Evolutionary conservation across 768 basidiomycete genomes (phyloP), one percentile per base, ranked within the genome.

Genomic region (Cantharellus cinnabarinus): DNA sequence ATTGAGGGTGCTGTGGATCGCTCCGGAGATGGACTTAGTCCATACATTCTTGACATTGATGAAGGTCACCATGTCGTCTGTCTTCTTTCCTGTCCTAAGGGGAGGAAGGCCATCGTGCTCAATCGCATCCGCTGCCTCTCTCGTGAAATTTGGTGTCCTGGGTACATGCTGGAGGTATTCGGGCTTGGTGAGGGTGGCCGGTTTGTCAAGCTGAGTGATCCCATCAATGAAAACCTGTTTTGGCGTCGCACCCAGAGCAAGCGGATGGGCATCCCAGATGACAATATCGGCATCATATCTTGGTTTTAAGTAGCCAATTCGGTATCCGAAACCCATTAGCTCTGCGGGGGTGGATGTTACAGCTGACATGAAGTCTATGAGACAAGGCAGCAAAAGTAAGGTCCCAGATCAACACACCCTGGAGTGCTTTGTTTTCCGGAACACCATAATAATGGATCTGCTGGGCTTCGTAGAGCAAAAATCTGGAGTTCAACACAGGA

Each of bases 161-260:
- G 86, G 84, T 0, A 70, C 69, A 4, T 70, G 62, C 64, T 89
- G 85, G 62, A 78, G 72, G 4, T 68, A 59, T 1, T 62, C 53
- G 0, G 83, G 78, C 66, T 93, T 90, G 56, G 69, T 53, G 42
- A 74, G 67, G 15, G 76, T 67, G 63, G 73, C 67, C 2, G 81
- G 75, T 2, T 69, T 65, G 51, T 71, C 65, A 2, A 83, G 64
- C 64, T 93, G 89, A 0, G 83, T 66, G 55, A 90, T 82, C 2
- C 89, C 89, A 65, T 93, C 89, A 61, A 90, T 86, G 70, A 76
- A 88, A 4, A 87, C 85, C 71, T 89, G 86, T 56, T 75, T 74
- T 3, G 87, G 87, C 0, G 85, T 81, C 29, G 86, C 68, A 20
- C 71, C 71, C 39, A 72, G 64, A 2, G 63, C 57, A 41, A 73